Base-by-base conservation (phyloP, 164 flowering plant species). In the Sextonia rubra region DNA sequence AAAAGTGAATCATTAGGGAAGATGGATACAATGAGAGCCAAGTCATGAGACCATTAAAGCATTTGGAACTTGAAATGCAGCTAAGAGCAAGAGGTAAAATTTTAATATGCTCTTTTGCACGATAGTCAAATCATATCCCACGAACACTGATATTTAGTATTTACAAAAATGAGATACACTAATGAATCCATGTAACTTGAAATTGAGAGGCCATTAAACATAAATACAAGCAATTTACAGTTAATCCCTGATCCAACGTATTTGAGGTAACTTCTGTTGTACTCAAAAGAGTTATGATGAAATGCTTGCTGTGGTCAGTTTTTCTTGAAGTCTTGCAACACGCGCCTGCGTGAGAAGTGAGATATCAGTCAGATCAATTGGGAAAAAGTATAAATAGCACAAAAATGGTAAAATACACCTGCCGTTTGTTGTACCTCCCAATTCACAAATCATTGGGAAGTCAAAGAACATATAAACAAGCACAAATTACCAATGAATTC, bases 241-340 rank as follows among this genome's bases (percentile, higher is more conserved):
- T 37, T 37, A 37, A 37, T 37, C 58, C 58, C 12, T 7, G 49
- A 47, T 47, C 58, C 58, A 52, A 20, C 2, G 7, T 52, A 52
- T 15, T 52, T 52, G 3, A 52, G 58, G n/a, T 15, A 52, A 52
- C n/a, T 52, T 52, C 14, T 37, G 15, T 52, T 17, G 17, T 52
- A 3, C n/a, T 15, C n/a, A 4, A 52, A 37, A 52, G 58, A 52
- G n/a, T 52, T 52, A 75, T 52, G 74, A 55, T n/a, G 69, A 60
- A 27, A 67, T 63, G 74, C 77, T 70, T n/a, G 69, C 81, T n/a
- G 85, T 66, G 70, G 75, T 32, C n/a, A 81, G 77, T 76, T 83
- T 84, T 77, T 80, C 86, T 60, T 84, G 81, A 77, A 87, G 84
- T 68, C 73, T 78, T n/a, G 82, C 76, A 68, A 85, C 47, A 47